These are phyloP conservation scores for Asparagopsis taxiformis DNA, from an alignment of 31 red algal genomes.

Conservation along the genomic window DNA sequence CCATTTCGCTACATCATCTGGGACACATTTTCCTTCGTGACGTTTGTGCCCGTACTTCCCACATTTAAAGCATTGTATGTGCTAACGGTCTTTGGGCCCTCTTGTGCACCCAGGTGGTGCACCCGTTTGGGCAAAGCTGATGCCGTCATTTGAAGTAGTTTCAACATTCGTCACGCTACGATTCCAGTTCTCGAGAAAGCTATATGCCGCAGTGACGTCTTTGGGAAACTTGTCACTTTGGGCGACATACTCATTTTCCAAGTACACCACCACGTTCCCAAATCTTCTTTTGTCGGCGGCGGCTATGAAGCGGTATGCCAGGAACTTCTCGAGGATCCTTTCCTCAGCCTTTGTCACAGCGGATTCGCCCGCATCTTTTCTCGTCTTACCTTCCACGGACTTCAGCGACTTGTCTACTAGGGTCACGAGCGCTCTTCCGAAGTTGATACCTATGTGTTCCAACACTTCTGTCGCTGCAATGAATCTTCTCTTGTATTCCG, in stretches of 20 bases:
- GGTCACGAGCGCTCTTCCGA: slow-evolving; percentile 2
- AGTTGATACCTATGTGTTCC: background rate
- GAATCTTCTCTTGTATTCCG: no score
- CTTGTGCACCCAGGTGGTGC: no score
- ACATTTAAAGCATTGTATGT: no score
- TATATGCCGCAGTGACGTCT: background rate
- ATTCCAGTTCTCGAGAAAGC: background rate
- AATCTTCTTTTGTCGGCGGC: slow-evolving; percentile 20
- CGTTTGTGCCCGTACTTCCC: background rate
- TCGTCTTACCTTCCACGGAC: background rate
- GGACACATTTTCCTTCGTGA: slow-evolving; percentile 8
- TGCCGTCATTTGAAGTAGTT: no score
- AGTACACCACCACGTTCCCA: slow-evolving; percentile 12
- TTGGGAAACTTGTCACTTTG: background rate
- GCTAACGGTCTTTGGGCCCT: no score
- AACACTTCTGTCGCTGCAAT: no score
- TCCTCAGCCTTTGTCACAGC: background rate
- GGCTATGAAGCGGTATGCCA: slow-evolving; percentile 12
- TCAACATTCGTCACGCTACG: background rate
- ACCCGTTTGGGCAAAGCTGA: no score
- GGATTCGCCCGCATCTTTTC: background rate
- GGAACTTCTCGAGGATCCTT: slow-evolving; percentile 4
- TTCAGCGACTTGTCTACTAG: slow-evolving; percentile 13
- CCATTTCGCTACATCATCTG: slow-evolving; percentile 1
- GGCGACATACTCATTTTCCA: no score